Base-by-base conservation (phyloP, 805 yeast species). In the Hanseniaspora lindneri region DNA sequence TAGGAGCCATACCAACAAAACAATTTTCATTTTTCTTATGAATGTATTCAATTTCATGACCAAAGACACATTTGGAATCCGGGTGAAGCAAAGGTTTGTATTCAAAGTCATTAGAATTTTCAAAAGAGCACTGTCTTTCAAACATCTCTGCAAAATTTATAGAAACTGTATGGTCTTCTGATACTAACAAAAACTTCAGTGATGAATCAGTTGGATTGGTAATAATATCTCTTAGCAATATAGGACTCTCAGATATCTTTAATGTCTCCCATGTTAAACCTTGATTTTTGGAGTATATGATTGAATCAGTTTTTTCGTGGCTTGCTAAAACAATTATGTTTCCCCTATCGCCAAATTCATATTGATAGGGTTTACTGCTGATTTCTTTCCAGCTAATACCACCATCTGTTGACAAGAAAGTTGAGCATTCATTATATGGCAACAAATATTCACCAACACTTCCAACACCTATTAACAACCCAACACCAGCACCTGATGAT, bases 281-380 rank as follows among this genome's bases (percentile, higher is more conserved):
- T 54, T 80, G 83, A 64, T 92, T 89, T 13, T 78, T 59, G 0
- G 96, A 83, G 58, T 77, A 88, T 1, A 65, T 55, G 0, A 89
- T 47, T 1, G 65, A 63, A 51, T 84, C 70, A 0, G 95, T 80
- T 7, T 69, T 66, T 27, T 74, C 78, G 3, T 64, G 67, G 5
- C 74, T 76, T 1, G 82, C 89, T 43, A 88, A 61, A 1, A 85
- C 85, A 43, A 92, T 64, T 30, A 92, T 73, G 0, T 95, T 79
- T 16, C 98, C 98, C 54, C 85, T 83, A 63, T 92, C 98, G 53
- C 97, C 97, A 62, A 71, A 92, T 64, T 88, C 97, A 97, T 97
- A 92, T 75, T 82, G 81, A 56, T 76, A 74, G 1, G 77, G 72
- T 3, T 94, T 92, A 52, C 80, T 76, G 51, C 66, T 71, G 25